Conservation (phyloP, 768 basidiomycete genomes). For the Phallus indusiatus region DNA sequence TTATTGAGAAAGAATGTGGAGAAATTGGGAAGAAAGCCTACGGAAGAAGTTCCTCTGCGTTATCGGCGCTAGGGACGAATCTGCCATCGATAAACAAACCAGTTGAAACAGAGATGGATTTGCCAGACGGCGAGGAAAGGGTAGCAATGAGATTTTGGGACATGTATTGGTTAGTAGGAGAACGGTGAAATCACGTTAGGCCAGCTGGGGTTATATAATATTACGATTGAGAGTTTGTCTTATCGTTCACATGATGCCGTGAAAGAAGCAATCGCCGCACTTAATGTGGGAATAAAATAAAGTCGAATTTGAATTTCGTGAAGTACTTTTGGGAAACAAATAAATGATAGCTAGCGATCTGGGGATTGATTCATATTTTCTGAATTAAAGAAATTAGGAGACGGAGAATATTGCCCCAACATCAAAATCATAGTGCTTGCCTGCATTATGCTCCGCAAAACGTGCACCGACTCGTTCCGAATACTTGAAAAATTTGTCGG, state of each 20-base stretch:
- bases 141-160: neutral
- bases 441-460: slow-evolving; percentile 88
- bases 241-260: neutral
- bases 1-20: too few relatives aligned
- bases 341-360: neutral
- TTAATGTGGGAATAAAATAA: neutral
- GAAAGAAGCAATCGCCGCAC: too few relatives aligned
- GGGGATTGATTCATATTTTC: slow-evolving; percentile 4
- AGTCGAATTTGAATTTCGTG: neutral
- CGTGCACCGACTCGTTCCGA: slow-evolving; percentile 88
- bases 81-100: slow-evolving; percentile 90
- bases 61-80: slow-evolving; percentile 43
- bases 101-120: slow-evolving; percentile 56
- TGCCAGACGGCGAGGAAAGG: slow-evolving; percentile 23
- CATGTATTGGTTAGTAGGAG: neutral
- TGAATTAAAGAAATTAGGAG: neutral
- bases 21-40: slow-evolving; percentile 32
- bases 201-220: too few relatives aligned
- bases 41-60: slow-evolving; percentile 36
- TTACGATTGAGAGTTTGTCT: neutral
- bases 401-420: neutral
- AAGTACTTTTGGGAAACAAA: neutral
- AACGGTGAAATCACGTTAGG: neutral
- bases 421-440: slow-evolving; percentile 36
- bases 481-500: slow-evolving; percentile 97